Conservation (phyloP, 306 rosid species). For the Sindora glabra region DNA sequence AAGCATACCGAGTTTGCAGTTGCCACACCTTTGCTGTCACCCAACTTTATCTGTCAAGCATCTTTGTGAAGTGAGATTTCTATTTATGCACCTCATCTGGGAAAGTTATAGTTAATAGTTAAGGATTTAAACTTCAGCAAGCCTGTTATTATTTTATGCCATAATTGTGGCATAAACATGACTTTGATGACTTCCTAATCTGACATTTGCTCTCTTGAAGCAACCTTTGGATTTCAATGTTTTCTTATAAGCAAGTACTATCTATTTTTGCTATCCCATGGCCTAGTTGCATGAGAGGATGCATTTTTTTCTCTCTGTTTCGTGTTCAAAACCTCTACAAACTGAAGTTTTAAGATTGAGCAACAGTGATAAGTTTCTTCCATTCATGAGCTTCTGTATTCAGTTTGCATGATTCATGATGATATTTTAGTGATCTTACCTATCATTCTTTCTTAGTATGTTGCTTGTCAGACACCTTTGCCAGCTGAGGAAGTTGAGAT, state of each 20-base stretch:
- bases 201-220: no score
- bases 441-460: conserved; percentile 41
- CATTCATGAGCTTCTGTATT: background rate
- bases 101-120: no score
- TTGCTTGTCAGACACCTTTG: conserved; percentile 53
- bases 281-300: no score
- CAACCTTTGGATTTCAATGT: no score
- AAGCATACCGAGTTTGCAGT: conserved; percentile 55
- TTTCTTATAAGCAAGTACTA: no score
- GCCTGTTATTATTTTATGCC: no score
- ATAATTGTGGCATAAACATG: no score
- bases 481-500: conserved; percentile 66
- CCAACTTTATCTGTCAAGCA: conserved; percentile 68
- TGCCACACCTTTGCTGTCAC: conserved; percentile 77
- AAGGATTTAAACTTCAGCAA: no score
- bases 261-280: no score
- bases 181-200: no score
- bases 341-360: background rate
- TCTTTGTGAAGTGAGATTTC: conserved; percentile 66
- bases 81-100: background rate
- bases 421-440: conserved; percentile 1
- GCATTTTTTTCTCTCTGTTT: no score
- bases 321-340: no score
- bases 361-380: background rate
- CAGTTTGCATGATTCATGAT: background rate